phyloP scores from a whole-genome alignment of 2,329 filamentous ascomycete species.

The Hansfordia pulvinata region DNA sequence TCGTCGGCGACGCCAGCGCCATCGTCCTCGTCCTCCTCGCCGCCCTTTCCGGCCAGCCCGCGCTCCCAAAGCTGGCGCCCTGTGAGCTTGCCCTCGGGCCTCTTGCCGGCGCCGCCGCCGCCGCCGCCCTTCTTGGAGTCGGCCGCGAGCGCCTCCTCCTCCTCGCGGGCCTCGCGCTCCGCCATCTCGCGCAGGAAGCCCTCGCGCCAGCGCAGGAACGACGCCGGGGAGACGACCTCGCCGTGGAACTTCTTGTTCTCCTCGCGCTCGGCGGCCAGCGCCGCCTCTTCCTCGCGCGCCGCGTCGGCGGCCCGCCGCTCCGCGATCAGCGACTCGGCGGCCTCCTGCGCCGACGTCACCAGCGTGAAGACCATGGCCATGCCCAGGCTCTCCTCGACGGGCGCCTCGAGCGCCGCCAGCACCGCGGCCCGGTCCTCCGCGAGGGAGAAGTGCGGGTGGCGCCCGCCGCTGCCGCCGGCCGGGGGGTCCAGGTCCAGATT shows the following conservation, averaged over 20 bases:
- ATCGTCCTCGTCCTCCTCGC: conserved; percentile 53
- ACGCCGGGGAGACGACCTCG: conserved; percentile 73
- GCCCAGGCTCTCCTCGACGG: conserved; percentile 82
- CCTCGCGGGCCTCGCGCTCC: conserved; percentile 51
- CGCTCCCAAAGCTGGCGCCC: conserved; percentile 69
- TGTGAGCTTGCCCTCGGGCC: conserved; percentile 60
- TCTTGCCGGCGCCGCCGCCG: conserved; percentile 57
- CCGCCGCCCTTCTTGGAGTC: conserved; percentile 79
- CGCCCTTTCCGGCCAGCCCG: conserved; percentile 53
- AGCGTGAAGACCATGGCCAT: conserved; percentile 98
- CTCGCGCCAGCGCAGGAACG: conserved; percentile 72
- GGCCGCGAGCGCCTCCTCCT: conserved; percentile 67
- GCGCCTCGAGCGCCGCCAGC: conserved; percentile 55
- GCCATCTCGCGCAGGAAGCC: conserved; percentile 70
- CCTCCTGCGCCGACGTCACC: conserved; percentile 76
- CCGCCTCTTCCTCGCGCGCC: conserved; percentile 39
- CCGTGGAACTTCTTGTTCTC: conserved; percentile 97
- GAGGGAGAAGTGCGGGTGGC: conserved; percentile 67
- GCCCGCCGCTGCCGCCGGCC: conserved; percentile 51
- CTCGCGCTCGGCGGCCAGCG: conserved; percentile 58
- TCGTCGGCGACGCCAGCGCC: conserved; percentile 41
- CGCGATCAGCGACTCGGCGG: conserved; percentile 71
- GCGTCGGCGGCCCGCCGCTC: conserved; percentile 55
- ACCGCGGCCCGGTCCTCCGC: conserved; percentile 66
- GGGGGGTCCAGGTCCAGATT: conserved; percentile 66